Percentiles rank a stretch among this genome's conserved stretches.
phyloP scores from a whole-genome alignment of 768 basidiomycete genomes.

The Lentinula guzmanii region DNA sequence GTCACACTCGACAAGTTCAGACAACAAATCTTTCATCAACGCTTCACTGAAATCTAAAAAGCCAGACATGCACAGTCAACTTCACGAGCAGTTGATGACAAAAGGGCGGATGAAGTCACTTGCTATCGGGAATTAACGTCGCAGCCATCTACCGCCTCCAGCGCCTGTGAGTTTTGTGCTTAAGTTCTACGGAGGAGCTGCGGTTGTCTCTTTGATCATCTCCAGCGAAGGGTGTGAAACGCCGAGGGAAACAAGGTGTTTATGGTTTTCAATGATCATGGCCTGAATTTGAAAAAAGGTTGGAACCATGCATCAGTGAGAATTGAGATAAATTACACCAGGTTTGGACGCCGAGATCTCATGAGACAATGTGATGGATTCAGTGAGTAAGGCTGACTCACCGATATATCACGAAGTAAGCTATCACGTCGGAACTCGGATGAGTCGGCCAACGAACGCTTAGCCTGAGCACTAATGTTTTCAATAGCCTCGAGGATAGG shows the following conservation, averaged over 20 bases:
- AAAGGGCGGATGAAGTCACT: slow-evolving; percentile 17
- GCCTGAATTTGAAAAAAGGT: slow-evolving; percentile 32
- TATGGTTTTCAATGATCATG: slow-evolving; percentile 87
- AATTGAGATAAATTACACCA: too few species aligned
- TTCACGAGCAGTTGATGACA: background rate
- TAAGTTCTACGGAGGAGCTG: slow-evolving; percentile 56
- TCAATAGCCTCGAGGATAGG: slow-evolving; percentile 78
- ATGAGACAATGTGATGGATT: slow-evolving; percentile 3
- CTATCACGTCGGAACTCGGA: slow-evolving; percentile 60
- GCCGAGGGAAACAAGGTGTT: slow-evolving; percentile 73
- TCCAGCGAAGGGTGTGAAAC: slow-evolving; percentile 92
- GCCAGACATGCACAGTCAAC: background rate
- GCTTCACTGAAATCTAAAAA: slow-evolving; percentile 65
- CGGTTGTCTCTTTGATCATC: slow-evolving; percentile 66
- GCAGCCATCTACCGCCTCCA: slow-evolving; percentile 99
- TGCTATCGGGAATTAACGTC: slow-evolving; percentile 91
- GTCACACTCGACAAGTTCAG: slow-evolving; percentile 50
- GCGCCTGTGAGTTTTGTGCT: slow-evolving; percentile 97
- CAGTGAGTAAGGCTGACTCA: slow-evolving; percentile 29
- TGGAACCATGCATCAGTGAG: too few species aligned
- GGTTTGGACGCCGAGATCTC: slow-evolving; percentile 3
- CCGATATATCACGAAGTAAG: slow-evolving; percentile 63
- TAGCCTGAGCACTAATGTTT: slow-evolving; percentile 77
- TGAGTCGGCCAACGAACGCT: slow-evolving; percentile 59
- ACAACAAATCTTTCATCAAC: slow-evolving; percentile 51